These are phyloP conservation scores for Borovskyia barvae DNA, from an alignment of 208 protist species.

Conservation along the genomic window DNA sequence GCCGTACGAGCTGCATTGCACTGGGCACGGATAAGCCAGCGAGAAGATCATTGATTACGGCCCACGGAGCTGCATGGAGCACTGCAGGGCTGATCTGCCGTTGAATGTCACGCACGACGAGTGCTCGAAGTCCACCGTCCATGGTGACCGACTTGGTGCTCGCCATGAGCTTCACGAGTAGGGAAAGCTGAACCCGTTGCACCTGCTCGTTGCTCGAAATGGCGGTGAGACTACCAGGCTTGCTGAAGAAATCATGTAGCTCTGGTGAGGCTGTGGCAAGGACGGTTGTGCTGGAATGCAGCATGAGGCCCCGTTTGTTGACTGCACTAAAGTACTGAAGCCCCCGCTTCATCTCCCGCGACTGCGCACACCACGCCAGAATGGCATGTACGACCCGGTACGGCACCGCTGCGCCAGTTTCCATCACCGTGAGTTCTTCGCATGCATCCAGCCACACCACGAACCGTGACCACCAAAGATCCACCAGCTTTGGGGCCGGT, in stretches of 20 bases:
- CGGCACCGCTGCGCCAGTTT: constrained; percentile 32
- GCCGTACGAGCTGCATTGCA: constrained; percentile 70
- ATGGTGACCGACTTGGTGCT: constrained; percentile 65
- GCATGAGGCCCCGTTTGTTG: constrained; percentile 49
- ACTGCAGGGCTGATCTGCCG: constrained; percentile 45
- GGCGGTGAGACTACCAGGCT: constrained; percentile 29
- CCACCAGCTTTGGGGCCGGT: constrained; percentile 67
- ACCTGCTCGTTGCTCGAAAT: constrained; percentile 9
- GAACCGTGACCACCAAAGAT: constrained; percentile 74
- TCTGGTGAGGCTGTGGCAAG: background rate
- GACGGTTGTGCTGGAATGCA: background rate
- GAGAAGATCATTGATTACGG: constrained; percentile 78
- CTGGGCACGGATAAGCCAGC: constrained; percentile 69
- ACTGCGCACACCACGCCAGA: constrained; percentile 61
- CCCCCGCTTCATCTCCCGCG: constrained; percentile 64
- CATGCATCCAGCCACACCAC: constrained; percentile 23
- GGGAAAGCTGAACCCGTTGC: constrained; percentile 58
- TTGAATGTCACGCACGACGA: constrained; percentile 72
- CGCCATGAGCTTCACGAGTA: constrained; percentile 77
- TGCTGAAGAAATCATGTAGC: background rate
- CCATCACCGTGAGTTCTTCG: background rate
- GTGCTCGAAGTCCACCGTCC: constrained; percentile 67
- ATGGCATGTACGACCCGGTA: constrained; percentile 56
- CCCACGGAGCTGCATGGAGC: constrained; percentile 51
- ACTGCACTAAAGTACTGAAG: constrained; percentile 57